Evolutionary conservation across 2,329 filamentous ascomycete species (phyloP), one percentile per base, ranked within the genome.

Genomic region (Cytospora chrysosperma): DNA sequence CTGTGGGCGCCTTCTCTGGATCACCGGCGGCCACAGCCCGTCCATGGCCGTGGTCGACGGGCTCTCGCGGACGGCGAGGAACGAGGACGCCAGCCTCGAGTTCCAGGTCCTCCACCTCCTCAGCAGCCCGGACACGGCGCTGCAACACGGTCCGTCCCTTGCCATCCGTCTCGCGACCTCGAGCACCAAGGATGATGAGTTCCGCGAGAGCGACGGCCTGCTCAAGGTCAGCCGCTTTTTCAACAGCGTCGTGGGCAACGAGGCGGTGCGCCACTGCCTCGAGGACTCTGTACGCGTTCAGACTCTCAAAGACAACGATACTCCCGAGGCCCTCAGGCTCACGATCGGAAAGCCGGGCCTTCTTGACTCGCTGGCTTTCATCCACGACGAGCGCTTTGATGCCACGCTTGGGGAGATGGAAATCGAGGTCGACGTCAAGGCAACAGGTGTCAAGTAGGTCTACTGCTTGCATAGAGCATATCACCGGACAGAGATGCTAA

Each of bases 1-100:
- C 9, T 62, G 62, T 10, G 63, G 58, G 13, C 65, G 59, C 12
- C 24, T 73, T 4, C 65, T 72, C 28, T 74, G 72, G 71, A 70
- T 74, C 0, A 73, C 70, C 3, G 64, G 65, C 50, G 70, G 68
- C 4, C 65, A 57, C n/a, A 32, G 13, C 10, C 55, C 55, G 3
- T 57, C 55, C 26, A 49, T 57, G 27, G 37, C 37, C 27, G 37
- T 57, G 3, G 26, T 57, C 9, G 55, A 57, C 15, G 57, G 57
- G 3, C 47, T 59, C n/a, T 50, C 59, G 1, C 52, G 59, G 17
- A 62, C 59, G 28, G 40, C 28, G 8, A 27, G 40, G 9, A 56
- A 34, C 59, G 59, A 62, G 59, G 56, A 50, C 10, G 34, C 49
- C 0, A 47, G 32, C 19, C 49, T 54, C 32, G 30, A 47, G 50